Evolutionary conservation across 208 protist species (phyloP).

Genomic region (Naegleria gruberi): DNA sequence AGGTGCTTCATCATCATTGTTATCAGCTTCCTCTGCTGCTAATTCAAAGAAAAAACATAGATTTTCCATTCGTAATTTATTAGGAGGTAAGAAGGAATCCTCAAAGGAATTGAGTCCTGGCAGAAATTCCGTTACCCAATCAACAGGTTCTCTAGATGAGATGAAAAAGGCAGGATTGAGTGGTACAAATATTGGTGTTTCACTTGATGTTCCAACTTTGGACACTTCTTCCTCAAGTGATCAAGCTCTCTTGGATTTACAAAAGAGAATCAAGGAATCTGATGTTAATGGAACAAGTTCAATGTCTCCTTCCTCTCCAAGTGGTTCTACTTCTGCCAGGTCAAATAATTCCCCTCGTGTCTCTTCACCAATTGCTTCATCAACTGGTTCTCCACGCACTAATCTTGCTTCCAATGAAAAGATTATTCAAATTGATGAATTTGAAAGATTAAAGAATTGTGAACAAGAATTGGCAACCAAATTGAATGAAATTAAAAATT

Average conservation of each 20-base stretch:
- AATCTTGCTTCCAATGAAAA: background rate
- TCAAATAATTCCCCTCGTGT: background rate
- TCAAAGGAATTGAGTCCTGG: background rate
- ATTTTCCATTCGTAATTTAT: background rate
- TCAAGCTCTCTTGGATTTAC: background rate
- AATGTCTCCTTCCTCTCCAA: background rate
- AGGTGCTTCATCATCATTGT: background rate
- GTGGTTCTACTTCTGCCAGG: background rate
- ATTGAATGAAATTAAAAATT: background rate
- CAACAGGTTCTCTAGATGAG: background rate
- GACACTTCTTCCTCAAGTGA: background rate
- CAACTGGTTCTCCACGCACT: background rate
- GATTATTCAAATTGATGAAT: background rate
- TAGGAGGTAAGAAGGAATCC: background rate
- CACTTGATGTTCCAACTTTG: background rate
- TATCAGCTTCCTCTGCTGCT: background rate
- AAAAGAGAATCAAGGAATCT: background rate
- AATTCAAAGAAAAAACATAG: background rate
- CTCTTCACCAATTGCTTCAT: background rate
- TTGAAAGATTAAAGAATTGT: background rate
- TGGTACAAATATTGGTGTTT: no score
- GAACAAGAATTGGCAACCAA: background rate
- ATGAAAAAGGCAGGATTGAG: background rate
- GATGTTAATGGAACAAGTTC: background rate
- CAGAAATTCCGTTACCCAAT: background rate